phyloP scores from a whole-genome alignment of 2,329 filamentous ascomycete genomes.

The Trichoderma sp. region DNA sequence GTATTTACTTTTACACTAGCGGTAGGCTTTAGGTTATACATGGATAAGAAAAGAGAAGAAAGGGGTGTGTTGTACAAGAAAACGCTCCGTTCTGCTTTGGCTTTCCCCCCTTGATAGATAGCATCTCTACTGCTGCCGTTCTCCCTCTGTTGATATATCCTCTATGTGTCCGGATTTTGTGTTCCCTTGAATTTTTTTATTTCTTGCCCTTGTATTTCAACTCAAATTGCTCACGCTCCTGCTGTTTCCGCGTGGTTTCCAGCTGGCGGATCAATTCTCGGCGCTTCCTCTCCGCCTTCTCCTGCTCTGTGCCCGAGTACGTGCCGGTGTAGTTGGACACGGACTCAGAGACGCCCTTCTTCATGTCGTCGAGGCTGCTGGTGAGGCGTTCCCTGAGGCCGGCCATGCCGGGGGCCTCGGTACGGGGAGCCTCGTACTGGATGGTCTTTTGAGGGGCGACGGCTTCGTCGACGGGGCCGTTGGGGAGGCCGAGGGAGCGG shows the following conservation, averaged over 20 bases:
- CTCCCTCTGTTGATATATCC: not conserved
- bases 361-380: conserved; percentile 35
- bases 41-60: not conserved
- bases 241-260: conserved; percentile 36
- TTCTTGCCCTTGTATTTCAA: conserved; percentile 39
- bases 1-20: conserved; percentile 3
- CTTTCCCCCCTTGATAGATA: not conserved
- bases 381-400: conserved; percentile 31
- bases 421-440: conserved; percentile 38
- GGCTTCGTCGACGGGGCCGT: conserved; percentile 28
- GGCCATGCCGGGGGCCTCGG: not conserved
- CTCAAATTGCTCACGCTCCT: conserved; percentile 39
- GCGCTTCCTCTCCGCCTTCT: conserved; percentile 37
- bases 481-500: conserved; percentile 37
- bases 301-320: conserved; percentile 32
- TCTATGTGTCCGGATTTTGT: not conserved
- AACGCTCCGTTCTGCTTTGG: not conserved
- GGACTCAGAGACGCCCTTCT: conserved; percentile 37
- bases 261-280: conserved; percentile 35
- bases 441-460: conserved; percentile 15
- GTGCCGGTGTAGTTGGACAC: conserved; percentile 36
- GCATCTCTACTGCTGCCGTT: not conserved
- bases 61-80: conserved; percentile 5
- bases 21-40: not conserved
- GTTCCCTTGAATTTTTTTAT: conserved; percentile 15